Evolutionary conservation across 306 rosid genomes (phyloP), one percentile per base, ranked within the genome.

Genomic region (Dalbergia oliveri): DNA sequence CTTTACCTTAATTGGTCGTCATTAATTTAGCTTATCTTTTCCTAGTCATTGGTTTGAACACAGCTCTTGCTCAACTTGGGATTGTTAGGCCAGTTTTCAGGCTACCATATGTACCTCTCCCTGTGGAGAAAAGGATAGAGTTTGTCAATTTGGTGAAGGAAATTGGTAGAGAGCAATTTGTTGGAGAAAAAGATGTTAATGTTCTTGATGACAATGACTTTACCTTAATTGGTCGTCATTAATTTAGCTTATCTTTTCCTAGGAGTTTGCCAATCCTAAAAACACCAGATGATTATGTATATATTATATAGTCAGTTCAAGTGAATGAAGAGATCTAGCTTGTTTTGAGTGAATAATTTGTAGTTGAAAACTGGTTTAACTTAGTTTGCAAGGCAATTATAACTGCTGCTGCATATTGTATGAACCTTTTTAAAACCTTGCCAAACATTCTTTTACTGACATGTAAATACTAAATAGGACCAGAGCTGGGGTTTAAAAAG

Each of bases 31-130:
- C 13, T 13, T 79, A 34, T 50, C 73, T 9, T n/a, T 35, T 50
- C 67, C 34, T 53, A 45, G 58, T n/a, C n/a, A n/a, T n/a, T n/a
- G n/a, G n/a, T n/a, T n/a, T n/a, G n/a, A n/a, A 91, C 89, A 93
- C 97, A 0, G 99, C 99, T 12, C 99, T 95, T 39, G 98, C 99
- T 73, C 98, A 95, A 84, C 99, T 93, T 37, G 97, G 99, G 71
- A 94, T 90, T 19, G 92, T 88, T 51, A 91, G 98, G 85, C 99
- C 97, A 9, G 95, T 94, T 70, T 94, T 94, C 85, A 78, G 99
- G 91, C 87, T 94, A 54, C 99, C 99, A 4, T 94, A 93, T 86
- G 94, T 94, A 44, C 99, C 99, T 66, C 95, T 93, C 78, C 89
- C 95, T 47, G 50, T 77, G 81, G 91, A 84, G 69, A 89, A 94